Evolutionary conservation across 2,329 filamentous ascomycete genomes (phyloP), one percentile per base, ranked within the genome.

Genomic region (Colletotrichum cereale): DNA sequence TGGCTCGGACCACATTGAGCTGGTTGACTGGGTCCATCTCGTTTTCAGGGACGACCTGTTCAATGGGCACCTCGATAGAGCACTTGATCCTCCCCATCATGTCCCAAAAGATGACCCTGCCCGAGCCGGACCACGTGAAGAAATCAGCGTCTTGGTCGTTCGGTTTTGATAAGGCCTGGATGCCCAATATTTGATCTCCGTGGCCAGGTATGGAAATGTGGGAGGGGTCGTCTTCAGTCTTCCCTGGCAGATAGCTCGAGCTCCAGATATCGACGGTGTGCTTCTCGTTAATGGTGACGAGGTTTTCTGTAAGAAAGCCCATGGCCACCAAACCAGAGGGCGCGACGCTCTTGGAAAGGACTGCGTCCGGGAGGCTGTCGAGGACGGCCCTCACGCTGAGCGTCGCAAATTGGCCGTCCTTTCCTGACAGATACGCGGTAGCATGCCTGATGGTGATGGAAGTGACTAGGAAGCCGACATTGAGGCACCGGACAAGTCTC

Each of bases 41-140:
- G 57, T 84, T 81, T 48, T 85, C 84, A 5, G 83, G 77, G 36
- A 83, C 81, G 21, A 81, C 78, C 72, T 92, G 89, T 71, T 97
- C 94, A 6, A 98, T 83, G 5, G 91, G 86, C 16, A 97, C 86
- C 50, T 88, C 84, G 44, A 94, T 84, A 2, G 89, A 89, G 21
- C 87, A 86, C 75, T 89, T 90, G 73, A 91, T 89, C 63, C 86
- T 87, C 29, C 96, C 96, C 60, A 93, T 87, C 18, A 90, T 80
- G 75, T 91, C 89, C 96, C 96, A 99, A 75, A 97, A 92, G 31
- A 93, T 89, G 62, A 98, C 88, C 21, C 88, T 90, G 6, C 96
- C 96, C 62, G 91, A 91, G 29, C 88, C 89, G 2, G 96, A 95
- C 93, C 95, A 99, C 0, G 95, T 98, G 74, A 95, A 91, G 77